Evolutionary conservation across 768 basidiomycete species (phyloP).

Genomic region (Thelephora ganbajun): DNA sequence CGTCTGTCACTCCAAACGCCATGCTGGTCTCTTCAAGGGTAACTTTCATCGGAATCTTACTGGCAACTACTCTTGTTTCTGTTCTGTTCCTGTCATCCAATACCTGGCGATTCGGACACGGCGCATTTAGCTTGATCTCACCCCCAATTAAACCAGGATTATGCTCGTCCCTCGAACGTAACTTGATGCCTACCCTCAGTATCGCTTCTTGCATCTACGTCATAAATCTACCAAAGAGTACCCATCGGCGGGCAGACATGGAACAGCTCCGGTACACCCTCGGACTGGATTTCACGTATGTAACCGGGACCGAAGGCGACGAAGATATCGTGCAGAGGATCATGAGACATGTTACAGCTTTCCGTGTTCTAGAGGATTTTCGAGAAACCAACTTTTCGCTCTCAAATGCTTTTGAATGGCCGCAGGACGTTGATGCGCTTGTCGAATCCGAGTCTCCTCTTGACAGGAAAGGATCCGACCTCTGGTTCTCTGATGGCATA

Average conservation of each 20-base stretch:
- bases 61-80: no score
- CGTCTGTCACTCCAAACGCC: no score
- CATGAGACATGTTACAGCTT: slow-evolving; percentile 25
- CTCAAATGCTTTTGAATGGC: slow-evolving; percentile 23
- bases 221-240: slow-evolving; percentile 42
- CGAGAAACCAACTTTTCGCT: neutral
- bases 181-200: slow-evolving; percentile 16
- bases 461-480: slow-evolving; percentile 8
- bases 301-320: slow-evolving; percentile 31
- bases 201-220: slow-evolving; percentile 35
- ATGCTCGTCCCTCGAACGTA: no score
- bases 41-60: no score
- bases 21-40: no score
- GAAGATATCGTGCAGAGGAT: slow-evolving; percentile 27
- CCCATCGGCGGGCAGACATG: slow-evolving; percentile 45
- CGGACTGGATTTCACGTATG: slow-evolving; percentile 36
- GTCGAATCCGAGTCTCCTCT: slow-evolving; percentile 4
- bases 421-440: slow-evolving; percentile 20
- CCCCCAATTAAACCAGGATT: no score
- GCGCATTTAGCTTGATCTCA: no score
- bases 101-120: no score
- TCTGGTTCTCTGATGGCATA: slow-evolving; percentile 7
- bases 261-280: slow-evolving; percentile 33
- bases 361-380: slow-evolving; percentile 3
- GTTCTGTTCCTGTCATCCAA: no score